These are phyloP conservation scores for Dactylonectria macrodidyma DNA, from an alignment of 2,329 filamentous ascomycete genomes.

Conservation along the genomic window DNA sequence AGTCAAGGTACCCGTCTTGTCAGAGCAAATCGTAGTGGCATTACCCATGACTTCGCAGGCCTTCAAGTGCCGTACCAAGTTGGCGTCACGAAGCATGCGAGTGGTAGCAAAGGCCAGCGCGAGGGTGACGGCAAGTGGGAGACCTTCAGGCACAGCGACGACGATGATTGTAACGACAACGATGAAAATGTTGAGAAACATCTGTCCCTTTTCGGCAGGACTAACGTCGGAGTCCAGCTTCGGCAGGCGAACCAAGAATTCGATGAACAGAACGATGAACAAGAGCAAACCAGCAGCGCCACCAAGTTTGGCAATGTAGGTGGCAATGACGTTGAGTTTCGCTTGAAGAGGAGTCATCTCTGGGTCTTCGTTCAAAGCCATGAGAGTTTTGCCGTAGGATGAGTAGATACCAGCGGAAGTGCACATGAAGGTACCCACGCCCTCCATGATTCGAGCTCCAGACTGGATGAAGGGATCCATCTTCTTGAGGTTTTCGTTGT, in stretches of 20 bases:
- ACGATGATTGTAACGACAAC: conserved; percentile 86
- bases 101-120: conserved; percentile 84
- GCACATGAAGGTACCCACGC: conserved; percentile 81
- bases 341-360: conserved; percentile 84
- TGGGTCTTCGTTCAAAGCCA: conserved; percentile 80
- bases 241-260: conserved; percentile 81
- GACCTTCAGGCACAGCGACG: conserved; percentile 83
- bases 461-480: conserved; percentile 91
- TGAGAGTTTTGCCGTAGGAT: conserved; percentile 82
- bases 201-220: conserved; percentile 83
- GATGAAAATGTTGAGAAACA: conserved; percentile 83
- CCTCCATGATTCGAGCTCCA: conserved; percentile 83
- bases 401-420: conserved; percentile 82
- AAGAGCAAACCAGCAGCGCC: conserved; percentile 83
- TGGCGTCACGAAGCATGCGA: conserved; percentile 84
- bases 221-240: conserved; percentile 62
- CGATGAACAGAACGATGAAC: conserved; percentile 88
- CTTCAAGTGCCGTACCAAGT: conserved; percentile 81
- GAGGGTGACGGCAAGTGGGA: conserved; percentile 83
- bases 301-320: conserved; percentile 84
- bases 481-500: conserved; percentile 76
- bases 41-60: conserved; percentile 89
- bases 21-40: conserved; percentile 78
- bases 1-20: conserved; percentile 78
- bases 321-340: conserved; percentile 81